Percentiles rank a stretch among this genome's conserved stretches.
These are phyloP conservation scores for sorghum (Sorghum bicolor) DNA, from an alignment of 176 grass and related monocot genomes.

Conservation along the genomic window Sorghum_bicolor_NCBIv3 NC_012870.2:9358001-9358500, in stretches of 20 bases:
- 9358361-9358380: not conserved
- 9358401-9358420: not conserved
- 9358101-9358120: not conserved
- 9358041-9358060: not conserved
- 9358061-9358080: not conserved
- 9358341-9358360: conserved; percentile 1
- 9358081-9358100: not conserved
- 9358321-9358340: not conserved
- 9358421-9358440: not conserved
- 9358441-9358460: conserved; percentile 2
- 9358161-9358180: not conserved
- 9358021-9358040: not conserved
- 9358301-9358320: not conserved
- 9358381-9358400: not conserved
- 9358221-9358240: not conserved
- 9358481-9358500: no score
- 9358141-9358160: not conserved
- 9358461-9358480: not conserved
- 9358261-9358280: not conserved
- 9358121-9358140: not conserved
- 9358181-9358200: not conserved
- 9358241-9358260: not conserved
- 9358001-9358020: not conserved
- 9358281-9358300: not conserved
- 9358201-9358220: not conserved